A percentile compares a stretch with the other conserved stretches of the same genome.
These are phyloP conservation scores for Fagopyrum esculentum DNA, from an alignment of 148 eudicot genomes.

Conservation along the genomic window DNA sequence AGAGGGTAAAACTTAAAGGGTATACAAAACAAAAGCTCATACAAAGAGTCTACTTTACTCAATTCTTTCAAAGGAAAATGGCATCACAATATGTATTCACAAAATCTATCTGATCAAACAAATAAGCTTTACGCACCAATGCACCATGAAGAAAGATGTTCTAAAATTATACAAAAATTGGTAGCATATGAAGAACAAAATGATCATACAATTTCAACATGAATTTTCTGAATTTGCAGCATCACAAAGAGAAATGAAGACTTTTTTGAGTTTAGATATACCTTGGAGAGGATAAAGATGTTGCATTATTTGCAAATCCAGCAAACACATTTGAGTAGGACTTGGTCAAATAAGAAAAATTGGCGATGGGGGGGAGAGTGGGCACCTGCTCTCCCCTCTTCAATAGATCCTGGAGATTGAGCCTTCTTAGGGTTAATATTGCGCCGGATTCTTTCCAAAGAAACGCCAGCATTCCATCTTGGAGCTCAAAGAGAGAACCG, in stretches of 20 bases:
- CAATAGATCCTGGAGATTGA: conserved; percentile 53
- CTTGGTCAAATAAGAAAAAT: conserved; percentile 77
- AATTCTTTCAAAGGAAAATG: too few relatives aligned
- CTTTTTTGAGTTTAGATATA: conserved; percentile 10
- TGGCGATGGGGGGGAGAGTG: conserved; percentile 58
- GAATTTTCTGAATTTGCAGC: neutral
- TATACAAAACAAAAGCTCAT: too few relatives aligned
- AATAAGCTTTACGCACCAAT: too few relatives aligned
- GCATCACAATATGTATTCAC: too few relatives aligned
- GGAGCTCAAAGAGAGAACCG: conserved; percentile 61
- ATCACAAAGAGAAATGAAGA: neutral
- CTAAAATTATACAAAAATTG: neutral
- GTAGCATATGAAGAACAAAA: neutral
- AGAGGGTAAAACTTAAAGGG: too few relatives aligned
- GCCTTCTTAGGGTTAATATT: conserved; percentile 65
- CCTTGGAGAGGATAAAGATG: conserved; percentile 47
- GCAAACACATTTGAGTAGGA: conserved; percentile 80
- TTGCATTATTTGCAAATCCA: conserved; percentile 44
- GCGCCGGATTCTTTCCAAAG: conserved; percentile 73
- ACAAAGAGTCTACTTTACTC: too few relatives aligned
- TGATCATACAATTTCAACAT: neutral
- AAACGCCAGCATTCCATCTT: conserved; percentile 60
- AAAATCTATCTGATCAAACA: too few relatives aligned
- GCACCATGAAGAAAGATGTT: too few relatives aligned
- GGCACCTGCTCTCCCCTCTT: conserved; percentile 76